Conservation (phyloP, 2,329 filamentous ascomycete species). For the Pseudocercospora fijiensis region DNA sequence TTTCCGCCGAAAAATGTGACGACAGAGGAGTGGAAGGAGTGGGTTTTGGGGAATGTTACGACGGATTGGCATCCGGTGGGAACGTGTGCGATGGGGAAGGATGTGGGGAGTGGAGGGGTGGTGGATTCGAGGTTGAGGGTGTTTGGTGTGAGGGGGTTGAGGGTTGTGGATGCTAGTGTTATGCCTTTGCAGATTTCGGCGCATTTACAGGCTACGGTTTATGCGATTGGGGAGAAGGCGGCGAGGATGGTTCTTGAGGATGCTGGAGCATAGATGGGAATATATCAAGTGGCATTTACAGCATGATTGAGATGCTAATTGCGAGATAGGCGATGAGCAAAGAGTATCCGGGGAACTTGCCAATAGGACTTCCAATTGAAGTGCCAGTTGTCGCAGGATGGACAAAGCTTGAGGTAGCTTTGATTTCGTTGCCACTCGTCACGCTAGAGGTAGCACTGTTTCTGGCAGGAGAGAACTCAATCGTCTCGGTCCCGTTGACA, state of each 20-base stretch:
- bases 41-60: conserved; percentile 16
- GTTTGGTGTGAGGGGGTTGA: conserved; percentile 27
- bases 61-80: conserved; percentile 29
- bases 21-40: conserved; percentile 16
- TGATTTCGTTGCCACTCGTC: not conserved
- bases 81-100: conserved; percentile 41
- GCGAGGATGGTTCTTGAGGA: conserved; percentile 29
- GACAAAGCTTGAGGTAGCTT: not conserved
- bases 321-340: too few relatives aligned
- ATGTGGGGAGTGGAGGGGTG: conserved; percentile 25
- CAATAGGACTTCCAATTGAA: not conserved
- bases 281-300: not conserved
- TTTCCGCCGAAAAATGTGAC: conserved; percentile 11
- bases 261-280: not conserved
- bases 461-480: not conserved
- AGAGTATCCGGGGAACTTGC: too few relatives aligned
- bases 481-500: not conserved
- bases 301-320: not conserved
- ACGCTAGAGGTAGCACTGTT: not conserved
- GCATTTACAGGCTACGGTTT: conserved; percentile 34
- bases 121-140: conserved; percentile 31
- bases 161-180: conserved; percentile 34
- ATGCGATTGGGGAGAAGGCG: conserved; percentile 34
- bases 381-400: not conserved
- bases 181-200: conserved; percentile 33